phyloP scores from a whole-genome alignment of 345 rosid genomes.

The Citrus reticulata region DNA sequence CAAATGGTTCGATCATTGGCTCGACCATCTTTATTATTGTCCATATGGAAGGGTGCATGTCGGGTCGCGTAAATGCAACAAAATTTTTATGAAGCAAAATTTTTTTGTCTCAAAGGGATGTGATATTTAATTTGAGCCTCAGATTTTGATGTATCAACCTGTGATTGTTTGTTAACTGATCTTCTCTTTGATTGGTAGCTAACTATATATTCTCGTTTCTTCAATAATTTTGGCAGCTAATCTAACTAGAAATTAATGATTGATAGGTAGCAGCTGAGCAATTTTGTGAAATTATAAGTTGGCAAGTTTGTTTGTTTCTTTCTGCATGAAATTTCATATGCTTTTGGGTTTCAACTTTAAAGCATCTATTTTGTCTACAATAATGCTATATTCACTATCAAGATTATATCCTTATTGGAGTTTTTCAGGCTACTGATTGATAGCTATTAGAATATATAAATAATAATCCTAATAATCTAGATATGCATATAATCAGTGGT shows the following conservation, averaged over 20 bases:
- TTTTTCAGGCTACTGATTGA: too few relatives aligned
- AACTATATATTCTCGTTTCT: neutral
- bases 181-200: neutral
- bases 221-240: slow-evolving; percentile 8
- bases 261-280: neutral
- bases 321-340: neutral
- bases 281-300: neutral
- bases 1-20: slow-evolving; percentile 21
- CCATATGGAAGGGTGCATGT: slow-evolving; percentile 20
- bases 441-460: too few relatives aligned
- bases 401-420: too few relatives aligned
- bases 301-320: neutral
- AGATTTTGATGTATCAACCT: neutral
- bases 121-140: neutral
- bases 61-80: slow-evolving; percentile 18
- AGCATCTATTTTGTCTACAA: neutral
- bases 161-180: neutral
- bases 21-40: slow-evolving; percentile 26
- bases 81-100: neutral
- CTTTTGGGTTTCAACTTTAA: neutral
- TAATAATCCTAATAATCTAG: too few relatives aligned
- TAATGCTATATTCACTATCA: too few relatives aligned
- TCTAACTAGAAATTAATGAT: neutral
- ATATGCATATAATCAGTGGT: too few relatives aligned
- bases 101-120: slow-evolving; percentile 12